A percentile compares a stretch with the other conserved stretches of the same genome.
Evolutionary conservation across 2,329 filamentous ascomycete genomes (phyloP).

Genomic region (Sphaerulina vaccinii): DNA sequence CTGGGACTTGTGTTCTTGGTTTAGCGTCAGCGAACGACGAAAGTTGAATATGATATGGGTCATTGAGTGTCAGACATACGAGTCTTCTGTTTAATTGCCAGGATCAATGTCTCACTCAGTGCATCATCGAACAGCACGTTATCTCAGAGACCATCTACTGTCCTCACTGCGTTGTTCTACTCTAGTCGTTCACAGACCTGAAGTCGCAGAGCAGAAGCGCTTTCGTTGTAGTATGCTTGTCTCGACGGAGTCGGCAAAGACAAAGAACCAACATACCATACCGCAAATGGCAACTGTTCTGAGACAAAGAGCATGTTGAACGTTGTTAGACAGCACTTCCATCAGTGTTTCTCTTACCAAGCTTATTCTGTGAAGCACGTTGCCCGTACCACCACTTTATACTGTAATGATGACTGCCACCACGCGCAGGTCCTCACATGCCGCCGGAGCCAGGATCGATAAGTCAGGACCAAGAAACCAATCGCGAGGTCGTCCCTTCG

Average conservation of each 20-base stretch:
- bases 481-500: neutral
- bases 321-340: neutral
- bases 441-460: neutral
- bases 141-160: too few species aligned
- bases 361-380: neutral
- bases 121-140: too few species aligned
- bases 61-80: too few species aligned
- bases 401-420: neutral
- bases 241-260: neutral
- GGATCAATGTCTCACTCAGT: too few species aligned
- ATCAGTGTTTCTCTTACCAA: neutral
- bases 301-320: neutral
- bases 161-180: too few species aligned
- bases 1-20: too few species aligned
- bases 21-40: too few species aligned
- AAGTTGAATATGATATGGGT: too few species aligned
- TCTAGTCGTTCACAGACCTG: too few species aligned
- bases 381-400: neutral
- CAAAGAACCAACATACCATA: neutral
- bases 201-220: too few species aligned
- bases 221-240: neutral
- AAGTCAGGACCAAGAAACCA: neutral
- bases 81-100: too few species aligned
- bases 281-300: neutral
- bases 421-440: neutral